Evolutionary conservation across 83 land plant genomes (phyloP), one percentile per base, ranked within the genome.

Genomic region (Thuja plicata): DNA sequence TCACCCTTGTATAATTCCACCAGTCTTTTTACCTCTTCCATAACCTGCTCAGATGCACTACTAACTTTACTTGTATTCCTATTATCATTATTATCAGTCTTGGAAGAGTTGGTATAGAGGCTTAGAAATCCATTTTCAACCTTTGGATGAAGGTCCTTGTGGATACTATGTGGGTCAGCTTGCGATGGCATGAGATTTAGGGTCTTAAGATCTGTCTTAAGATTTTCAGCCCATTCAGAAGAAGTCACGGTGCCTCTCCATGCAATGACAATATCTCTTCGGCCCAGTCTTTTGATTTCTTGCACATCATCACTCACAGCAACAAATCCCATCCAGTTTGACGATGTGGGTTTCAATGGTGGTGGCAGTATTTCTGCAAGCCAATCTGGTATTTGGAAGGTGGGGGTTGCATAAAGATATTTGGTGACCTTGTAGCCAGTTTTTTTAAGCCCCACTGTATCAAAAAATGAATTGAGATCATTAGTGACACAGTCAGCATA

Each of bases 61-160:
- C 16, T 46, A 12, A 38, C 12, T 37, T 46, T 46, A 8, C 41
- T n/a, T 24, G 24, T 16, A 16, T 46, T 85, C 8, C 21, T 16
- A 46, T 48, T 46, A 9, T 46, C 12, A 34, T 78, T 17, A 17
- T 35, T 19, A 50, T n/a, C 62, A 30, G 12, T 32, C n/a, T 45
- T 46, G 9, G 85, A n/a, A 30, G 15, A 10, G 48, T 62, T 54
- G 19, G 90, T 88, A 84, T 87, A 91, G 1, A 91, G 50, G 54
- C 54, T 50, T 11, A 50, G 54, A 50, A 35, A 35, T 19, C 82
- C 82, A 79, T 35, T 35, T 27, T 16, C 82, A 13, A 27, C 15
- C 17, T 79, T 79, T 79, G 40, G 17, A 27, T 35, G n/a, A 79
- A 40, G 82, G 54, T 2, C 15, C 12, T 15, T 15, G 2, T 50